A percentile compares a stretch with the other conserved stretches of the same genome.
Conservation (phyloP, 306 rosid species). For the Fragaria vesca region DNA sequence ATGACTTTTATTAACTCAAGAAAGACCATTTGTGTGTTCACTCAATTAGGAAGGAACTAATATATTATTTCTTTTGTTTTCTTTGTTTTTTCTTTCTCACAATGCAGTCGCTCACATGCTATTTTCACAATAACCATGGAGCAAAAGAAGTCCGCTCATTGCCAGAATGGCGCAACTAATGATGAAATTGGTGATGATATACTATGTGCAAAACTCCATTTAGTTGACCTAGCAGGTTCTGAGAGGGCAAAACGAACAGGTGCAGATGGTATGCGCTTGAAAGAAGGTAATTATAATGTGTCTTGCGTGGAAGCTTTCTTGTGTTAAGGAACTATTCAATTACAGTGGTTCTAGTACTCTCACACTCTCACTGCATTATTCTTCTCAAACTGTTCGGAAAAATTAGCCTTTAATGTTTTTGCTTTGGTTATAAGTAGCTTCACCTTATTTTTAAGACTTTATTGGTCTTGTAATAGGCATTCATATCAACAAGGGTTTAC, state of each 20-base stretch:
- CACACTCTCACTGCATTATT: neutral
- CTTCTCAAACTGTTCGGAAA: neutral
- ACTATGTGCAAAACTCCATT: conserved; percentile 79
- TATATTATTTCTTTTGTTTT: neutral
- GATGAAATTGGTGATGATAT: conserved; percentile 72
- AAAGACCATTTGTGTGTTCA: neutral
- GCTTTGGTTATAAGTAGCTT: neutral
- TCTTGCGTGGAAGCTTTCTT: neutral
- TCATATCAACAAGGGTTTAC: conserved; percentile 90
- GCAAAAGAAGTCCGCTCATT: conserved; percentile 56
- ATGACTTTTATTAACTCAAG: neutral
- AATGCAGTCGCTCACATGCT: conserved; percentile 88
- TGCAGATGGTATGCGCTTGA: conserved; percentile 95
- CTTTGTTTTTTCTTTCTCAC: neutral
- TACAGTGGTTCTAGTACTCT: neutral
- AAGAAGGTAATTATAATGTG: conserved; percentile 67
- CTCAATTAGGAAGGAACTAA: neutral
- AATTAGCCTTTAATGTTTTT: neutral
- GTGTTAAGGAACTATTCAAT: neutral
- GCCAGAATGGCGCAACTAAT: conserved; percentile 23
- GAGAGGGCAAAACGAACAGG: conserved; percentile 96
- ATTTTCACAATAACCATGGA: conserved; percentile 92
- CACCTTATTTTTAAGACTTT: conserved; percentile 4
- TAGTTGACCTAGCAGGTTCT: conserved; percentile 97
- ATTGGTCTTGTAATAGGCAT: conserved; percentile 49